Conservation (phyloP, 208 protist genomes). For the Acanthamoeba castellanii region DNA sequence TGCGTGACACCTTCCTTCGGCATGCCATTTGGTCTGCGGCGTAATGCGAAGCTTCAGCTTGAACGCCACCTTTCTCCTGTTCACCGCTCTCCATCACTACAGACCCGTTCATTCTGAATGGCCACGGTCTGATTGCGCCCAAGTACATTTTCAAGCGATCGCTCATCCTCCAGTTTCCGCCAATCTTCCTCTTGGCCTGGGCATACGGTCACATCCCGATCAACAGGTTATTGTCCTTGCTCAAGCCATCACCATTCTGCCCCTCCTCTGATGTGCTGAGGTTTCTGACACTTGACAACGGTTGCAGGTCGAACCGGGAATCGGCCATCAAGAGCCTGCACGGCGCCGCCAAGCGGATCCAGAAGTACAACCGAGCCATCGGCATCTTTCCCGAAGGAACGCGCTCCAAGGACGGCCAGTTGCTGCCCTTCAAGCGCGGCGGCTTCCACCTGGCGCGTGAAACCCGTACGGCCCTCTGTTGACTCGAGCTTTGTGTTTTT, state of each 20-base stretch:
- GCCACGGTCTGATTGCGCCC: background rate
- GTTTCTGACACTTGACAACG: no score
- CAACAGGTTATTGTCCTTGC: background rate
- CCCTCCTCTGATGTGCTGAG: no score
- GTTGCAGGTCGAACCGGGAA: background rate
- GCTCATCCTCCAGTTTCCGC: background rate
- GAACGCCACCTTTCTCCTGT: background rate
- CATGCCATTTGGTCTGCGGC: background rate
- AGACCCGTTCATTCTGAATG: slow-evolving; percentile 44
- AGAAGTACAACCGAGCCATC: slow-evolving; percentile 22
- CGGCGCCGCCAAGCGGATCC: slow-evolving; percentile 3
- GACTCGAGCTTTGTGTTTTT: background rate
- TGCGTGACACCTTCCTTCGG: background rate
- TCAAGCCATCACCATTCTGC: background rate
- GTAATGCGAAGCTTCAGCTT: background rate
- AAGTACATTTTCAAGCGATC: slow-evolving; percentile 31
- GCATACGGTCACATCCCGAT: slow-evolving; percentile 49
- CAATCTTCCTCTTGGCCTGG: background rate
- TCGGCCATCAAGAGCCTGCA: slow-evolving; percentile 30
- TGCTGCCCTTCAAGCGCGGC: slow-evolving; percentile 37
- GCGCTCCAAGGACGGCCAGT: slow-evolving; percentile 7
- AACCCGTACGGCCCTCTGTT: background rate
- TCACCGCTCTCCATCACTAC: background rate
- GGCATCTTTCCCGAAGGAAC: slow-evolving; percentile 45
- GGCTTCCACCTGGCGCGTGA: slow-evolving; percentile 26